A percentile compares a stretch with the other conserved stretches of the same genome.
These are phyloP conservation scores for Antarctomyces pellizariae DNA, from an alignment of 495 filamentous ascomycete species.

Conservation along the genomic window DNA sequence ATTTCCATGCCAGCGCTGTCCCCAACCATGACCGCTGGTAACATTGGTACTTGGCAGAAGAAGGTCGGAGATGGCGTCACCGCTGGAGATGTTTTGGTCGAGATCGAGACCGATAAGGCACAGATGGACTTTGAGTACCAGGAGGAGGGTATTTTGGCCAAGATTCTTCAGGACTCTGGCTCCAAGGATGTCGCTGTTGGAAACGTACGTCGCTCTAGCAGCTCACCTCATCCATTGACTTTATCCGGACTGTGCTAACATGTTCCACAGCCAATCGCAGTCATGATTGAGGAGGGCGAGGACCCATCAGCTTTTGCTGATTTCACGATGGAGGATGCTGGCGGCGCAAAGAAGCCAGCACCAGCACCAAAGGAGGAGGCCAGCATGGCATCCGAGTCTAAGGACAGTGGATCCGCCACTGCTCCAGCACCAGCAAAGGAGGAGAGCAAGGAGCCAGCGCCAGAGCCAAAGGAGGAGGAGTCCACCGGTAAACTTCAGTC, in stretches of 20 bases:
- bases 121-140: constrained; percentile 99
- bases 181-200: constrained; percentile 92
- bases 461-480: constrained; percentile 43
- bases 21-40: constrained; percentile 89
- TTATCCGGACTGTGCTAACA: constrained; percentile 16
- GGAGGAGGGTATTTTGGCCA: constrained; percentile 89
- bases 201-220: constrained; percentile 80
- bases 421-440: constrained; percentile 37
- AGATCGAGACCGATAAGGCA: constrained; percentile 99
- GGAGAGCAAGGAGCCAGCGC: constrained; percentile 26
- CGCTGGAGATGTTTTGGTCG: constrained; percentile 93
- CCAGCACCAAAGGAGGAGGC: constrained; percentile 41
- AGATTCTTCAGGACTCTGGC: constrained; percentile 79
- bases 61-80: constrained; percentile 70
- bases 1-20: constrained; percentile 97
- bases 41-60: constrained; percentile 97
- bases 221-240: constrained; percentile 8
- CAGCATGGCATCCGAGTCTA: constrained; percentile 30
- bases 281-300: constrained; percentile 75
- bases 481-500: constrained; percentile 55
- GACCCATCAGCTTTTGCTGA: constrained; percentile 71
- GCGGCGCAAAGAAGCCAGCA: constrained; percentile 46
- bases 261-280: constrained; percentile 64
- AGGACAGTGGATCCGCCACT: constrained; percentile 27
- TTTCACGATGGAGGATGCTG: constrained; percentile 77